A percentile compares a stretch with the other conserved stretches of the same genome.
These are phyloP conservation scores for Podospora tetraspora DNA, from an alignment of 495 filamentous ascomycete genomes.

Conservation along the genomic window DNA sequence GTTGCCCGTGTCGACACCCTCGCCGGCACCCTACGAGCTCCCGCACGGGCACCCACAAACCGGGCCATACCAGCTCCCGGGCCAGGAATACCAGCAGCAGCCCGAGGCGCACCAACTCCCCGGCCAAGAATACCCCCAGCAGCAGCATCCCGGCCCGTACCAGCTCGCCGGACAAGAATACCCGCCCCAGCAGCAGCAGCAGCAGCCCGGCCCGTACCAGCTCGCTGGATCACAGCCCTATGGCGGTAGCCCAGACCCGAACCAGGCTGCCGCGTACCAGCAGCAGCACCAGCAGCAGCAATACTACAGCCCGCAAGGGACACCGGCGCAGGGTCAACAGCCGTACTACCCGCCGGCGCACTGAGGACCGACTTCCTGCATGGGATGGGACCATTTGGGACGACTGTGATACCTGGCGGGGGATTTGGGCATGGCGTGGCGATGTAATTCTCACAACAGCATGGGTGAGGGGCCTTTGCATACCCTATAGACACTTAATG, in stretches of 20 bases:
- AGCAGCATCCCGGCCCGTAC: background rate
- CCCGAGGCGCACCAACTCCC: background rate
- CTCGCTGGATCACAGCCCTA: slow-evolving; percentile 5
- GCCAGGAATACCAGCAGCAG: slow-evolving; percentile 5
- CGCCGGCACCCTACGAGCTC: slow-evolving; percentile 8
- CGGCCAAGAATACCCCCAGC: background rate
- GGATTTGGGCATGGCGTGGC: background rate
- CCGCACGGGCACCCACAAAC: slow-evolving; percentile 1
- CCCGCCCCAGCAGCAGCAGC: slow-evolving; percentile 3
- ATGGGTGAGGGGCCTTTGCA: background rate
- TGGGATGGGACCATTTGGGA: background rate
- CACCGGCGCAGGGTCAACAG: slow-evolving; percentile 19
- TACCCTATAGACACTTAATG: background rate
- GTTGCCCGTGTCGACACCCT: slow-evolving; percentile 6
- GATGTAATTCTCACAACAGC: background rate
- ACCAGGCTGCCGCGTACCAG: slow-evolving; percentile 5
- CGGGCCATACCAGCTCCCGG: slow-evolving; percentile 2
- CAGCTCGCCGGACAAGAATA: background rate
- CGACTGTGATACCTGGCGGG: background rate
- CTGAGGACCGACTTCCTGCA: background rate
- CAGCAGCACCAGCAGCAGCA: slow-evolving; percentile 5
- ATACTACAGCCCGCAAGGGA: slow-evolving; percentile 16
- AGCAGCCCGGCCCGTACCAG: slow-evolving; percentile 4
- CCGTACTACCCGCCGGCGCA: slow-evolving; percentile 19
- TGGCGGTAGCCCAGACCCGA: background rate